Percentiles rank a stretch among this genome's conserved stretches.
Conservation (phyloP, 1,284 basidiomycete species). For the Leucocoprinus gongylophorus region DNA sequence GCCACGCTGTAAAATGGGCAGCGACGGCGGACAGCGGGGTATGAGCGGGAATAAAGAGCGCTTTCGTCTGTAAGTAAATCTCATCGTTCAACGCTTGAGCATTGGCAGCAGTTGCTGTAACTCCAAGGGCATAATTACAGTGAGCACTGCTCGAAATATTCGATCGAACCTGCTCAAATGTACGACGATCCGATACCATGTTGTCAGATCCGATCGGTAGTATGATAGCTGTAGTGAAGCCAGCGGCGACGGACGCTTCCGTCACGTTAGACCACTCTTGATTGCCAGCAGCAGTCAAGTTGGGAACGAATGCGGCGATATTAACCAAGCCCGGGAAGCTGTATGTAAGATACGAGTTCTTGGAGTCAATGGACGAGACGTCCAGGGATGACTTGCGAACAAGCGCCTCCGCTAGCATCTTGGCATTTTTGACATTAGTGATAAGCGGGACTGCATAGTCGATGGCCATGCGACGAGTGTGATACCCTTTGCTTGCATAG, state of each 20-base stretch:
- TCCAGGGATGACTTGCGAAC: conserved; percentile 85
- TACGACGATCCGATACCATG: conserved; percentile 58
- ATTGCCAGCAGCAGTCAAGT: conserved; percentile 52
- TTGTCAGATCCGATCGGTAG: conserved; percentile 64
- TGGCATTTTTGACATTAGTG: conserved; percentile 99
- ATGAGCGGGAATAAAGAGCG: conserved; percentile 73
- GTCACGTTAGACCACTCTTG: conserved; percentile 65
- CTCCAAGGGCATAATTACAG: conserved; percentile 82
- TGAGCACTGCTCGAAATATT: conserved; percentile 62
- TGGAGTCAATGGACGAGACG: conserved; percentile 88
- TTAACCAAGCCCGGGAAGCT: conserved; percentile 92
- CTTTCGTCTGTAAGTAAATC: conserved; percentile 70
- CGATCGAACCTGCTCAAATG: conserved; percentile 63
- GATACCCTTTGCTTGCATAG: conserved; percentile 96
- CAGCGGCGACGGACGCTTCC: conserved; percentile 77
- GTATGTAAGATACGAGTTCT: conserved; percentile 89
- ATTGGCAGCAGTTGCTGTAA: conserved; percentile 72
- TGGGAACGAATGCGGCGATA: conserved; percentile 84
- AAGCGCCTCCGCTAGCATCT: conserved; percentile 93
- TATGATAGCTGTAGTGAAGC: conserved; percentile 81
- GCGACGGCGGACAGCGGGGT: conserved; percentile 64
- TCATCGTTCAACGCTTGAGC: conserved; percentile 66
- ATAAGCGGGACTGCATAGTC: conserved; percentile 97
- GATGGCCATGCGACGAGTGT: conserved; percentile 97
- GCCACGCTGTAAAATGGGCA: conserved; percentile 89